Base-by-base conservation (phyloP, 2,329 filamentous ascomycete species). In the Colletotrichum sojae region DNA sequence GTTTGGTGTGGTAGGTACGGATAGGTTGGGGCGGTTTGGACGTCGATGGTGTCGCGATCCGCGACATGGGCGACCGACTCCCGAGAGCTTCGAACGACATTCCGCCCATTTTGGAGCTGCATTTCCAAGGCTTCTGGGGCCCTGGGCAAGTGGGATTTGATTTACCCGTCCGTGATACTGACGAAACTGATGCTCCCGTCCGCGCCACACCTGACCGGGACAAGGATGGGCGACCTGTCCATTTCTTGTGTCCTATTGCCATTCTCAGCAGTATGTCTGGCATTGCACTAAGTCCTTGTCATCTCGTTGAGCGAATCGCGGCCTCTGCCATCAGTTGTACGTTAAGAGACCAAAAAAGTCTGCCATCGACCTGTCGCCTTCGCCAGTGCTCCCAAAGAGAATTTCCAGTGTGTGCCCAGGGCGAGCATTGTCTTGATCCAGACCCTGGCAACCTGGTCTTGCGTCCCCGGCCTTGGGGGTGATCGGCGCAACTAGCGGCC, bases 401-500 rank as follows among this genome's bases (percentile, higher is more conserved):
- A 36, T 36, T 36, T 36, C 31, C 31, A 36, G 31, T 8, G 31
- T 36, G 10, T 36, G 31, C 31, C 31, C 31, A 36, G 31, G 31
- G 31, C 31, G 31, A 8, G 31, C 31, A 36, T 36, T 36, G 31
- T 65, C 31, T 68, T 22, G 43, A 46, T 64, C 52, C n/a, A 58
- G 13, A 48, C 18, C 65, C 65, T 46, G 22, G 22, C 22, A 25
- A 5, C 22, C 22, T 25, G 22, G n/a, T 48, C 55, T 40, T 13
- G 20, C 43, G n/a, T 20, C 46, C 27, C 52, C 48, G 16, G 5
- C 40, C 48, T 55, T 45, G 49, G 60, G 40, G 53, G 48, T 48
- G 61, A 69, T 69, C 66, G 40, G 61, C 61, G 36, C 25, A 9
- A 15, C 20, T 69, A 65, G 61, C 39, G 61, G 54, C 49, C 64